These are phyloP conservation scores for Blastobotrys terrestris DNA, from an alignment of 805 yeast genomes.

Conservation along the genomic window DNA sequence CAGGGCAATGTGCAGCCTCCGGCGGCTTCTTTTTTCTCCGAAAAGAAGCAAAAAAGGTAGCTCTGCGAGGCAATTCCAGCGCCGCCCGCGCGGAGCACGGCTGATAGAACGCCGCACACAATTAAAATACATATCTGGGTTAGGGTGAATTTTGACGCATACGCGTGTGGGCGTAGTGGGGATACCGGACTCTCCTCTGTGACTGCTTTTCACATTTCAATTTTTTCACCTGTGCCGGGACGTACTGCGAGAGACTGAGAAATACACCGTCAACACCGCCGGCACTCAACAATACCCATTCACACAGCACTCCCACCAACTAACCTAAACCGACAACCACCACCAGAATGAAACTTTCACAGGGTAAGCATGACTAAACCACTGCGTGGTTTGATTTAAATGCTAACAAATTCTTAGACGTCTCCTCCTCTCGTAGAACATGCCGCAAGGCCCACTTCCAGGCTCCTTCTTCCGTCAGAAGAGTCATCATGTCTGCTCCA, in stretches of 20 bases:
- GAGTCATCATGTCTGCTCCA: conserved; percentile 95
- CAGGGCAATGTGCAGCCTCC: too few species aligned
- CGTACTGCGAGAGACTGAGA: neutral
- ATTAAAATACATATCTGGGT: too few species aligned
- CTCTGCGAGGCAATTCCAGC: too few species aligned
- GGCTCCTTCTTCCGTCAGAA: conserved; percentile 94
- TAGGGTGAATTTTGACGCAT: too few species aligned
- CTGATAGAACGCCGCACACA: too few species aligned
- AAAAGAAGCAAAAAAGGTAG: too few species aligned
- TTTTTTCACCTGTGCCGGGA: too few species aligned
- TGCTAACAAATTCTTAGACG: conserved; percentile 54
- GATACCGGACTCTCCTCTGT: too few species aligned
- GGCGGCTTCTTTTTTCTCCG: too few species aligned
- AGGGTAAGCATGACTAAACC: conserved; percentile 37
- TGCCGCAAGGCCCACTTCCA: conserved; percentile 99
- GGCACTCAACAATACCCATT: neutral
- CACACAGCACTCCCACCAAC: neutral
- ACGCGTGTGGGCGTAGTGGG: too few species aligned
- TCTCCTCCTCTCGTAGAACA: conserved; percentile 98
- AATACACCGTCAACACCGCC: neutral
- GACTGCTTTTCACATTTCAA: too few species aligned
- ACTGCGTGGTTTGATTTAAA: neutral
- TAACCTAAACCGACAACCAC: conserved; percentile 11
- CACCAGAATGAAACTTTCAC: conserved; percentile 59
- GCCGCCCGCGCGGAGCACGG: too few species aligned